phyloP scores from a whole-genome alignment of 192 early-diverging fungal genomes.

The Mortierella alpina region DNA sequence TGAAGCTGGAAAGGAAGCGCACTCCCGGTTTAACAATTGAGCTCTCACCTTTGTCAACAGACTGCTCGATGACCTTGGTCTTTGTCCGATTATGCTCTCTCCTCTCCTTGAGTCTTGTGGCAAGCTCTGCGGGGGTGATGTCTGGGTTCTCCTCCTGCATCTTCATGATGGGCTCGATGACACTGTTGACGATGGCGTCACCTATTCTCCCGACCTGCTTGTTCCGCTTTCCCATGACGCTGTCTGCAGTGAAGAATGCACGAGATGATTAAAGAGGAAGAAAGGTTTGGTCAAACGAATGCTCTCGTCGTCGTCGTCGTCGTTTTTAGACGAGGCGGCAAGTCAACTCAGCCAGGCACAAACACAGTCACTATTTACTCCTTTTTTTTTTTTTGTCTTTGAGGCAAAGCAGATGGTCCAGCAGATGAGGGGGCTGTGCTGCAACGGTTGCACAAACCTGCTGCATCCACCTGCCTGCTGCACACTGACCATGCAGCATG shows the following conservation, averaged over 20 bases:
- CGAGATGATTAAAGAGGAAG: too few species aligned
- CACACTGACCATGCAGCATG: too few species aligned
- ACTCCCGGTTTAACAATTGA: too few species aligned
- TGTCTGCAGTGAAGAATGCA: background rate
- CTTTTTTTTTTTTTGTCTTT: background rate
- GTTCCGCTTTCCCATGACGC: slow-evolving; percentile 45
- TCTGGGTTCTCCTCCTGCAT: slow-evolving; percentile 54
- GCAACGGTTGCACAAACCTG: background rate
- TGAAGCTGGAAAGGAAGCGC: too few species aligned
- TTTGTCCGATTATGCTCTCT: slow-evolving; percentile 37
- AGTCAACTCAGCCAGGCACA: too few species aligned
- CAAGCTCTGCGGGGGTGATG: slow-evolving; percentile 35
- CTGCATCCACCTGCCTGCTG: too few species aligned
- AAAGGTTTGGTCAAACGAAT: background rate
- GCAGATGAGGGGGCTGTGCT: background rate
- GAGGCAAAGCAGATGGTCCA: background rate
- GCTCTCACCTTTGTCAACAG: slow-evolving; percentile 37
- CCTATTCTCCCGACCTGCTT: slow-evolving; percentile 46
- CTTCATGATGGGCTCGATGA: slow-evolving; percentile 56
- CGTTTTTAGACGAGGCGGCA: background rate
- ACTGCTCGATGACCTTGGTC: slow-evolving; percentile 36
- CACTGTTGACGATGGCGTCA: slow-evolving; percentile 48
- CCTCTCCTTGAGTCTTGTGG: slow-evolving; percentile 36
- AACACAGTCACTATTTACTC: background rate
- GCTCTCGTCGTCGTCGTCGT: background rate